A percentile compares a stretch with the other conserved stretches of the same genome.
Conservation (phyloP, 2,329 filamentous ascomycete species). For the Metarhizium brunneum region DNA sequence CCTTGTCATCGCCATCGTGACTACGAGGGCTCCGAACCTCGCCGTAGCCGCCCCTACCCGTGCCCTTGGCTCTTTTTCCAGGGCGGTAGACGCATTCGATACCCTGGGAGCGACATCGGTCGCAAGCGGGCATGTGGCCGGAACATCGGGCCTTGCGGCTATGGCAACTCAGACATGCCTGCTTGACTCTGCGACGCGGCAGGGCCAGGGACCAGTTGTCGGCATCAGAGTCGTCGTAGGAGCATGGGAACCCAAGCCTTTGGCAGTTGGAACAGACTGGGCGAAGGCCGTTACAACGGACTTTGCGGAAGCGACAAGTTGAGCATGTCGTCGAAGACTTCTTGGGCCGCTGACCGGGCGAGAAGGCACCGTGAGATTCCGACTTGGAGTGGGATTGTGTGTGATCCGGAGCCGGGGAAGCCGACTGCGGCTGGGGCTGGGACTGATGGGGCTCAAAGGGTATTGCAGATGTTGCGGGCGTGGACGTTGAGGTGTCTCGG, state of each 20-base stretch:
- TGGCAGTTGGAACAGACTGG: conserved; percentile 49
- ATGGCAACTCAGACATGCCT: conserved; percentile 49
- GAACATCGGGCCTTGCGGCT: conserved; percentile 49
- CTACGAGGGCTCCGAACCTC: conserved; percentile 22
- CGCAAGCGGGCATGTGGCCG: conserved; percentile 46
- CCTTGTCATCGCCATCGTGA: conserved; percentile 21
- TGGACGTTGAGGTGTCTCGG: neutral
- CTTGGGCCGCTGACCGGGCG: conserved; percentile 26
- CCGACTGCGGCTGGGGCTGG: neutral
- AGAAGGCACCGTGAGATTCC: neutral
- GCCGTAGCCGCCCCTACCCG: conserved; percentile 11
- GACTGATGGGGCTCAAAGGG: neutral
- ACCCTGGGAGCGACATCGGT: conserved; percentile 38
- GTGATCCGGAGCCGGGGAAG: neutral
- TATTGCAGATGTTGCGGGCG: neutral
- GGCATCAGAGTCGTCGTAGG: conserved; percentile 40
- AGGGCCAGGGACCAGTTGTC: conserved; percentile 34
- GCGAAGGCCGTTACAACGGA: conserved; percentile 46
- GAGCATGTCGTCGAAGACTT: conserved; percentile 40
- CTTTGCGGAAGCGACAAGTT: conserved; percentile 46
- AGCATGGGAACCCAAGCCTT: conserved; percentile 47
- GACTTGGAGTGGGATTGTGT: neutral
- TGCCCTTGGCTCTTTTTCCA: conserved; percentile 30
- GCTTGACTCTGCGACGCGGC: conserved; percentile 43
- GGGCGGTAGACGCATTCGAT: conserved; percentile 47